Evolutionary conservation across 2,329 filamentous ascomycete species (phyloP), one percentile per base, ranked within the genome.

Genomic region (Monilinia polystroma): DNA sequence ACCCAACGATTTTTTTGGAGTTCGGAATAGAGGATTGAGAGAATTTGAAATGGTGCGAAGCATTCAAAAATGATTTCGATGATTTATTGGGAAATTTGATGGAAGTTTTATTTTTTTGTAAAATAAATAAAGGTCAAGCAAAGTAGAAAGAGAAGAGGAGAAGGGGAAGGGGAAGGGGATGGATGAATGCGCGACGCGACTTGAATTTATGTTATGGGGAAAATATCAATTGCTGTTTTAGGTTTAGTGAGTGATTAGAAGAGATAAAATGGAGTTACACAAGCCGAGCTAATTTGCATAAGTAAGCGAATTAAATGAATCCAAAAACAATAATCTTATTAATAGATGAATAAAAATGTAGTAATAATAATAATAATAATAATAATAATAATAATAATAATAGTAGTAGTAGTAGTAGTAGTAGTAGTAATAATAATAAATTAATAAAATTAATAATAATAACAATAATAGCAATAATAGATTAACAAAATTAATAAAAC

Each of bases 1-100:
- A 45, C 29, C 4, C 18, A 41, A 20, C 53, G 59, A 64, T 67
- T 71, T 70, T 64, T 65, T 67, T 64, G 63, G 66, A 68, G 52
- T 71, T 70, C 68, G 51, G 64, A 64, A 58, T 49, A 66, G 43
- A 55, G 67, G 64, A 58, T 66, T 66, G 49, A 68, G 57, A 60
- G 67, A 62, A 54, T 65, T 57, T 52, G 66, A 54, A 58, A 67
- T 64, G 2, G 66, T 45, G 43, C 66, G 59, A 49, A 67, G 52
- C 66, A 64, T 67, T 63, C 57, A 66, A 66, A 14, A 55, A 26
- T 1, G 18, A n/a, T 55, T 29, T n/a, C 0, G 0, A 16, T 18
- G 16, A 23, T 41, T 6, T 52, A 29, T 41, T 23, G 14, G n/a
- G 38, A 32, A 35, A 52, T n/a, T 51, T 32, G 53, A 52, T n/a